Conservation (phyloP, 1,284 basidiomycete species). For the Apiotrichum sp. region DNA sequence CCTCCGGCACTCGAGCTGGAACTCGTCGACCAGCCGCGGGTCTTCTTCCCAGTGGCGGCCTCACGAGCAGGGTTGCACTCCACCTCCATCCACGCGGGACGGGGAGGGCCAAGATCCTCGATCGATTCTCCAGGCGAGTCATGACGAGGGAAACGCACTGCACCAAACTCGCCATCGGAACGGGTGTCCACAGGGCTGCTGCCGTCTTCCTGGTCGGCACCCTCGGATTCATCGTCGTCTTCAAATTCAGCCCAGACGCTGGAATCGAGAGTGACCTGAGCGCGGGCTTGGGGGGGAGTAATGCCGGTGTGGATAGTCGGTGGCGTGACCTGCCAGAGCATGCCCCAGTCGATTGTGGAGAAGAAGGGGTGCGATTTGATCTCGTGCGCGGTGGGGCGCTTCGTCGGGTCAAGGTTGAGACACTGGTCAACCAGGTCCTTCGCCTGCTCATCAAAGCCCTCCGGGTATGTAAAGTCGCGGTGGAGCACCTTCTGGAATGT, state of each 20-base stretch:
- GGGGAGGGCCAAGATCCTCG: constrained; percentile 29
- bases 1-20: constrained; percentile 28
- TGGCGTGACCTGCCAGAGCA: constrained; percentile 60
- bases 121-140: constrained; percentile 5
- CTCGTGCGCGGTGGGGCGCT: constrained; percentile 56
- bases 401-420: constrained; percentile 57
- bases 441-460: constrained; percentile 49
- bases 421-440: constrained; percentile 48
- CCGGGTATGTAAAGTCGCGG: constrained; percentile 50
- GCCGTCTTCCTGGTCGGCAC: background rate
- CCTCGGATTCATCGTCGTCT: constrained; percentile 35
- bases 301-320: constrained; percentile 48
- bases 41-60: background rate
- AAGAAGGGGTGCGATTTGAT: constrained; percentile 76
- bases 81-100: constrained; percentile 30
- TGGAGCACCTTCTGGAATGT: constrained; percentile 56
- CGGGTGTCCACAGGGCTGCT: background rate
- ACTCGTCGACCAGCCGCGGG: constrained; percentile 25
- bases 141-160: constrained; percentile 21
- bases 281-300: constrained; percentile 23
- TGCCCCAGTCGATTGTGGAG: constrained; percentile 59
- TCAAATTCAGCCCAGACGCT: constrained; percentile 42
- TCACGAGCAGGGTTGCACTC: background rate
- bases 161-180: constrained; percentile 25
- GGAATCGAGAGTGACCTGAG: constrained; percentile 20